phyloP scores from a whole-genome alignment of 495 filamentous ascomycete species.

The Podospora pseudoanserina region DNA sequence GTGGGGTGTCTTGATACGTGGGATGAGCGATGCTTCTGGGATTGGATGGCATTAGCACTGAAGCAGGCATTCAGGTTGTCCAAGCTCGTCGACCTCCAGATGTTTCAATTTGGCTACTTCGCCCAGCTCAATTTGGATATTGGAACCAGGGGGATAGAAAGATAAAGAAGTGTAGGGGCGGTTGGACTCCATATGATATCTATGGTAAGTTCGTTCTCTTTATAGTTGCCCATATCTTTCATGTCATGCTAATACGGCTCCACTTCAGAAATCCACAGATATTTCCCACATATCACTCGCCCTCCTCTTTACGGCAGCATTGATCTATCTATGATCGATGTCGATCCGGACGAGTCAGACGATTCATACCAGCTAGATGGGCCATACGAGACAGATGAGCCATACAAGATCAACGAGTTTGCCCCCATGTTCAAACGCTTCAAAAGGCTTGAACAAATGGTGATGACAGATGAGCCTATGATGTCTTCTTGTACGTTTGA shows the following conservation, averaged over 20 bases:
- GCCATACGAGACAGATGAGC: too few relatives aligned
- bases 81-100: neutral
- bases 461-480: neutral
- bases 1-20: too few relatives aligned
- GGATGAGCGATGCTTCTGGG: neutral
- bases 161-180: neutral
- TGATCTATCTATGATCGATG: neutral
- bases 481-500: neutral
- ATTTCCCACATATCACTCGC: neutral
- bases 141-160: too few relatives aligned
- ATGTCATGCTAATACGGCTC: neutral
- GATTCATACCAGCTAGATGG: neutral
- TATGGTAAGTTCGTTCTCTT: neutral
- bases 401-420: neutral
- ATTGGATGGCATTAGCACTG: neutral
- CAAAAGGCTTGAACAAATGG: neutral
- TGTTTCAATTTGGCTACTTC: neutral
- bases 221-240: neutral
- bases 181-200: neutral
- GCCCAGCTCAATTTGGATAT: too few relatives aligned
- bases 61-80: neutral
- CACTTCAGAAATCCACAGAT: neutral
- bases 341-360: neutral
- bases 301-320: neutral
- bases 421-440: neutral